Percentiles rank a stretch among this genome's conserved stretches.
Conservation (phyloP, 352 stramenopile species). For the Peronospora farinosa region DNA sequence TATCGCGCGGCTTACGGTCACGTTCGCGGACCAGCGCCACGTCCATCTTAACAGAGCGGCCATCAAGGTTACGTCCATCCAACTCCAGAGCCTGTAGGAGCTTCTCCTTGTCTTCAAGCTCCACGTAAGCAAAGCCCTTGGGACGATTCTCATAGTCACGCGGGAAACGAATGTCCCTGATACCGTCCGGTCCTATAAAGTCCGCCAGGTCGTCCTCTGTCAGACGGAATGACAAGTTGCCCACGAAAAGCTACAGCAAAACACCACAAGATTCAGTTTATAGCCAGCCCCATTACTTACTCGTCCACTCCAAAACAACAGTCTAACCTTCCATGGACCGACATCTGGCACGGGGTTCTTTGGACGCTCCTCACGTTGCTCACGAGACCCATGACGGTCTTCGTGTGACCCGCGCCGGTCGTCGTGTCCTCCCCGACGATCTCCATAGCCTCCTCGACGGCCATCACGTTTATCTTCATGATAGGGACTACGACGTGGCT, state of each 20-base stretch:
- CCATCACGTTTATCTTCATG: constrained; percentile 16
- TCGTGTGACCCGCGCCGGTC: constrained; percentile 39
- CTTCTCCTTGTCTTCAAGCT: constrained; percentile 63
- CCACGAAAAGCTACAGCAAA: constrained; percentile 55
- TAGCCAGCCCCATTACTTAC: neutral
- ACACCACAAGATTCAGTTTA: constrained; percentile 3
- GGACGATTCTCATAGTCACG: constrained; percentile 59
- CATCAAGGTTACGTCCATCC: constrained; percentile 34
- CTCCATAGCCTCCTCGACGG: constrained; percentile 25
- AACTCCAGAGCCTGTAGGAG: constrained; percentile 61
- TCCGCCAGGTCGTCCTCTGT: constrained; percentile 64
- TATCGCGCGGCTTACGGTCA: constrained; percentile 43
- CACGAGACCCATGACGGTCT: constrained; percentile 29
- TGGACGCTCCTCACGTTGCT: constrained; percentile 39
- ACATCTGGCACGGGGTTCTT: constrained; percentile 77
- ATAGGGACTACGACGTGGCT: constrained; percentile 21
- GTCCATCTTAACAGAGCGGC: constrained; percentile 62
- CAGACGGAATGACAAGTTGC: constrained; percentile 73
- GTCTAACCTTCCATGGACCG: constrained; percentile 65
- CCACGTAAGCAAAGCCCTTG: constrained; percentile 83
- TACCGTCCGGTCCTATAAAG: constrained; percentile 51
- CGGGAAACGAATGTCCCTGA: constrained; percentile 67
- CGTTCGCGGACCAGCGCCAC: constrained; percentile 55
- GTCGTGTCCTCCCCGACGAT: constrained; percentile 24
- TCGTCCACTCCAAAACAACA: neutral